Evolutionary conservation across 805 yeast genomes (phyloP), one percentile per base, ranked within the genome.

Genomic region (fission yeast (Schizosaccharomyces pombe)): DNA sequence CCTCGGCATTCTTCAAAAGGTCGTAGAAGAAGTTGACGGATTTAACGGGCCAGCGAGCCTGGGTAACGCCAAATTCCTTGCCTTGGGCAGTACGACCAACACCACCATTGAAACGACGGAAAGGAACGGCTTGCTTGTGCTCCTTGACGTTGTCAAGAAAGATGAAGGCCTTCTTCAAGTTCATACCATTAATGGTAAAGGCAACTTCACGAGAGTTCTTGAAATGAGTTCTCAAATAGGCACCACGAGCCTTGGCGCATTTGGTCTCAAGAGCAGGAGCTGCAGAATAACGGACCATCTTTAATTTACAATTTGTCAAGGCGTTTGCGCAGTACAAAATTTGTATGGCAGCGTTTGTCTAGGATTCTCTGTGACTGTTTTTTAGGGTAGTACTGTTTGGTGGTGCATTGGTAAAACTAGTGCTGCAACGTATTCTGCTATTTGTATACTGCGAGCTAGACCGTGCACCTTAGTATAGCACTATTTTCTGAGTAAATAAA

Each of bases 141-240:
- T 87, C 94, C 72, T 82, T 74, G 64, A 91, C 99, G 75, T 85
- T 95, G 65, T 80, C 84, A 70, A 91, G 82, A 84, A 91, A 91
- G 70, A 78, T 75, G 72, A 86, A 85, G 68, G 99, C 99, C 75
- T 75, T 87, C 75, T 83, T 80, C 72, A 89, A 79, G 74, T 85
- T 82, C 98, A 97, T 91, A 66, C 98, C 98, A 73, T 77, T 79
- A 74, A 91, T 80, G 72, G 98, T 95, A 77, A 84, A 95, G 68
- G 93, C 96, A 65, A 97, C 82, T 76, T 89, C 98, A 75, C 95
- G 85, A 77, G 98, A 91, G 91, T 91, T 91, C 87, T 91, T 91
- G 95, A 74, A 91, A 64, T 98, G 91, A 67, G 85, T 95, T 77
- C 99, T 89, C 74, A 91, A 79, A 87, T 86, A 87, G 59, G 97